Conservation (phyloP, 2,329 filamentous ascomycete genomes). For the Fusarium mexicanum region DNA sequence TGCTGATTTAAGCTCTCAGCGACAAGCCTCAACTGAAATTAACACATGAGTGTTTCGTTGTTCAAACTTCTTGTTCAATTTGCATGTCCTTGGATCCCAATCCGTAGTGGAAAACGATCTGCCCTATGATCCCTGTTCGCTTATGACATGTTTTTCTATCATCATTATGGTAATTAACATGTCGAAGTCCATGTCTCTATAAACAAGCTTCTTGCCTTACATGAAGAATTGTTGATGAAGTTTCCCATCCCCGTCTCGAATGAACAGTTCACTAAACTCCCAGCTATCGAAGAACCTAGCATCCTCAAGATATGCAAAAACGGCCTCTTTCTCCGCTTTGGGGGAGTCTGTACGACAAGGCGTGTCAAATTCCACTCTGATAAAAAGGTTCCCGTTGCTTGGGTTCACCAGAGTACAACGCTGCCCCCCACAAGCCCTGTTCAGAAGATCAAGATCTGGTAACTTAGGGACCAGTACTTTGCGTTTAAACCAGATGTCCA, state of each 20-base stretch:
- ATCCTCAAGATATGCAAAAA: background rate
- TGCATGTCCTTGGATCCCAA: background rate
- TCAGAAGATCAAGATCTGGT: background rate
- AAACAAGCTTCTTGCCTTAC: background rate
- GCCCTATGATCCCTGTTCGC: background rate
- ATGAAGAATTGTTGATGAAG: background rate
- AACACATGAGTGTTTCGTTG: too few relatives aligned
- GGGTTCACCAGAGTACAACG: background rate
- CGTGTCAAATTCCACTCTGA: background rate
- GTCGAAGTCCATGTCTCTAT: background rate
- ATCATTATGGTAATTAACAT: background rate
- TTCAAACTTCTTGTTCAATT: background rate
- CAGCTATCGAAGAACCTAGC: background rate
- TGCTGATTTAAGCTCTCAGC: too few relatives aligned
- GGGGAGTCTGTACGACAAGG: background rate
- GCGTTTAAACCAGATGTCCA: background rate
- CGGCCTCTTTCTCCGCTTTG: background rate
- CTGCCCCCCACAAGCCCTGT: background rate
- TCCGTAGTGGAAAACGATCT: accelerated
- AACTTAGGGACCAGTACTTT: background rate
- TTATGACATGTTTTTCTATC: background rate
- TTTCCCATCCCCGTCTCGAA: background rate
- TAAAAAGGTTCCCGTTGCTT: background rate
- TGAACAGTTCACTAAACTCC: background rate
- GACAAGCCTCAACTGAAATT: too few relatives aligned